These are phyloP conservation scores for Leptomonas pyrrhocoris DNA, from an alignment of 208 protist species.

Conservation along the genomic window DNA sequence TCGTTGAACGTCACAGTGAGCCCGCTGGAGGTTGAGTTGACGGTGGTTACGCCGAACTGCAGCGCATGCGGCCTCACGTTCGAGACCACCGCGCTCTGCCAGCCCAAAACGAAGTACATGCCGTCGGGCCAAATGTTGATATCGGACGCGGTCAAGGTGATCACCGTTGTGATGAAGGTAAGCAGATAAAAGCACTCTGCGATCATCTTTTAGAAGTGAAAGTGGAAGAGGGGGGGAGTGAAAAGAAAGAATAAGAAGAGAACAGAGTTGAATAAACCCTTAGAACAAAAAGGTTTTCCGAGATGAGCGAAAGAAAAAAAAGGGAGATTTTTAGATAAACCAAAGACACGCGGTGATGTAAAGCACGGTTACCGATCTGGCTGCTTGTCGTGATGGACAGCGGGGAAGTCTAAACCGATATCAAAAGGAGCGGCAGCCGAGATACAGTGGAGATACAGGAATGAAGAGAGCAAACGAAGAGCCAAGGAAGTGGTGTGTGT, in stretches of 20 bases:
- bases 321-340: too few relatives aligned
- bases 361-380: neutral
- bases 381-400: neutral
- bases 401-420: neutral
- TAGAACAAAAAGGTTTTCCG: neutral
- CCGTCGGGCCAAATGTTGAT: conserved; percentile 11
- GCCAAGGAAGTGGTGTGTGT: too few relatives aligned
- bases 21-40: conserved; percentile 9
- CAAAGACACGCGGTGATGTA: neutral
- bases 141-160: conserved; percentile 14
- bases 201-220: conserved; percentile 3
- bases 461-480: too few relatives aligned
- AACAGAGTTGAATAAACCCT: neutral
- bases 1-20: conserved; percentile 3
- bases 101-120: neutral
- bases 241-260: neutral
- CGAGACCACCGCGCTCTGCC: neutral
- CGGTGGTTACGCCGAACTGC: neutral
- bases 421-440: too few relatives aligned
- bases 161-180: conserved; percentile 14
- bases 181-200: conserved; percentile 20
- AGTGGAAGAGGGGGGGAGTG: neutral
- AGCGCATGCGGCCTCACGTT: conserved; percentile 1
- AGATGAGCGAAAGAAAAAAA: neutral
- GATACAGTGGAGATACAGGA: too few relatives aligned